Base-by-base conservation (phyloP, 176 grass and related monocot genomes). In the Puccinellia tenuiflora region DNA sequence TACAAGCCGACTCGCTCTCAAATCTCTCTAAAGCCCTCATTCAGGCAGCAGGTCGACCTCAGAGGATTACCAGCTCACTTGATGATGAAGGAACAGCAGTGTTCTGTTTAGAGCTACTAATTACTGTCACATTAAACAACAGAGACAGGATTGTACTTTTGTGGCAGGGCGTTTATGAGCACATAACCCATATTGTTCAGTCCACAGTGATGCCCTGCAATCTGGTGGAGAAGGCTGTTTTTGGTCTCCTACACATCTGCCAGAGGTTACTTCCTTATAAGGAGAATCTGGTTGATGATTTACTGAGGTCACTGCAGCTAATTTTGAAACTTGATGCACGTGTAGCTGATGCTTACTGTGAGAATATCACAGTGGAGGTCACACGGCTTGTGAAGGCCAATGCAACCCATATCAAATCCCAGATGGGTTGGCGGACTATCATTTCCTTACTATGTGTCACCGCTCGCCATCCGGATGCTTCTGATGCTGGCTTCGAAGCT, bases 341-440 rank as follows among this genome's bases (percentile, higher is more conserved):
- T 85, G 96, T 98, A 50, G 96, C 96, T 53, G 96, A 98, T 96
- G 96, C 93, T 51, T 98, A 96, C 73, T 98, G 96, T 85, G 96
- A 93, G 67, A 95, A 95, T 83, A 98, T 98, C 60, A 98, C 96
- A 25, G 84, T 93, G 74, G 96, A 98, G 84, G 93, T 98, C 76
- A 91, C 84, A 16, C 83, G 87, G 22, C 75, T 98, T 81, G 91
- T 96, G 62, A 98, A 98, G 81, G 96, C 93, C 38, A 98, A 95
- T 81, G 96, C 91, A 33, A 88, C 81, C 26, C 93, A 98, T 83
- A 96, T 98, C 42, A 94, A 91, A 51, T 96, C 96, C 30, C 96
- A 98, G 83, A 96, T 91, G 86, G 96, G 96, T 76, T 98, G 96
- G 96, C 89, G 96, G 16, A 95, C 87, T 37, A 94, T 98, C 63